Conservation (phyloP, 108 stramenopile genomes). For the Cyclotella kingstonii region DNA sequence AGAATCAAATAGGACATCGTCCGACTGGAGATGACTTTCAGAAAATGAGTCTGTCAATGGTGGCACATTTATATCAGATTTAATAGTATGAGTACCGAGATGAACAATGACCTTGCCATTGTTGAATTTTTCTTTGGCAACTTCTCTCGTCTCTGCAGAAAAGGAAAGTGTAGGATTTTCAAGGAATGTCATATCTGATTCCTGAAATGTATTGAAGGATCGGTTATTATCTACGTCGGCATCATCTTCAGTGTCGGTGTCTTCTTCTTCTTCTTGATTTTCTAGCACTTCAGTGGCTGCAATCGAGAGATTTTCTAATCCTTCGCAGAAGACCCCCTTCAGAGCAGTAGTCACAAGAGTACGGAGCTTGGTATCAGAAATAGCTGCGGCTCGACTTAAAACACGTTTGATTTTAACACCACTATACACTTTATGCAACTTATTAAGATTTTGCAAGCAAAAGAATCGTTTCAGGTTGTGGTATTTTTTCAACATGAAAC, state of each 20-base stretch:
- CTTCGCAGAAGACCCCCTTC: background rate
- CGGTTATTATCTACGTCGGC: background rate
- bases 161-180: slow-evolving; percentile 10
- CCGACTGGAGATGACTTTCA: too few species aligned
- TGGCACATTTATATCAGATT: slow-evolving; percentile 19
- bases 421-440: slow-evolving; percentile 6
- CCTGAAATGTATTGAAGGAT: background rate
- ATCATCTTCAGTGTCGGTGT: background rate
- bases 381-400: background rate
- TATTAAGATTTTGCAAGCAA: background rate
- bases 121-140: slow-evolving; percentile 8
- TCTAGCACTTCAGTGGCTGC: slow-evolving; percentile 5
- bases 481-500: slow-evolving; percentile 6
- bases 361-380: background rate
- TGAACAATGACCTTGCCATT: slow-evolving; percentile 33
- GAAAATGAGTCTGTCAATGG: slow-evolving; percentile 14
- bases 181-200: background rate
- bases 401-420: slow-evolving; percentile 3
- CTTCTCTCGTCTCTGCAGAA: background rate
- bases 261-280: slow-evolving; percentile 5
- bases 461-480: slow-evolving; percentile 19
- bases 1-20: slow-evolving; percentile 12
- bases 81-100: slow-evolving; percentile 28
- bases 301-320: slow-evolving; percentile 2
- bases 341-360: slow-evolving; percentile 4